Conservation (phyloP, 352 stramenopile species). For the Globisporangium splendens region DNA sequence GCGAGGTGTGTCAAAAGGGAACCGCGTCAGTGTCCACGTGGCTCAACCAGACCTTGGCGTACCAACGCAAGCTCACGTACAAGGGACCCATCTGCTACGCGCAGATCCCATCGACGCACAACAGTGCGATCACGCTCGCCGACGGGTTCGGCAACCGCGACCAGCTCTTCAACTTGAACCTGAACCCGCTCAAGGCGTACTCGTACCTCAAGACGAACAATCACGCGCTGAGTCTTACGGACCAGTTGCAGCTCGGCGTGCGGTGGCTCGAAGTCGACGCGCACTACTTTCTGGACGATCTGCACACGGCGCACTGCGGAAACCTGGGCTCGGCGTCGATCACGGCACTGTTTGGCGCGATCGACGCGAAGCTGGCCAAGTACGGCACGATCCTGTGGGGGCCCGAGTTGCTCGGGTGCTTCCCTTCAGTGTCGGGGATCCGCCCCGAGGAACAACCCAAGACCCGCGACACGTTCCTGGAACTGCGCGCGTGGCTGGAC, state of each 20-base stretch:
- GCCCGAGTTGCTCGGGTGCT: slow-evolving; percentile 65
- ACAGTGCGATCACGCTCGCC: slow-evolving; percentile 64
- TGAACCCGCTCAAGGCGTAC: slow-evolving; percentile 45
- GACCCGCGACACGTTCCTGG: slow-evolving; percentile 46
- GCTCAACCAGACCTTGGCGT: slow-evolving; percentile 47
- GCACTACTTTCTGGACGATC: slow-evolving; percentile 65
- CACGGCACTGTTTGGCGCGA: slow-evolving; percentile 39
- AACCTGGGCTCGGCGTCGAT: slow-evolving; percentile 53
- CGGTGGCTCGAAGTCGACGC: slow-evolving; percentile 79
- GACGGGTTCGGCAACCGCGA: slow-evolving; percentile 70
- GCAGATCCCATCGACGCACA: slow-evolving; percentile 68
- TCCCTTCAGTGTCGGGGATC: slow-evolving; percentile 77
- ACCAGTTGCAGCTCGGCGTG: slow-evolving; percentile 74
- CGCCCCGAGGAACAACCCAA: slow-evolving; percentile 52
- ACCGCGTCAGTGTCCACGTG: slow-evolving; percentile 52
- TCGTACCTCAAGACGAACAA: slow-evolving; percentile 68
- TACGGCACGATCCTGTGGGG: slow-evolving; percentile 33
- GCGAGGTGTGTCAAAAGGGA: slow-evolving; percentile 55
- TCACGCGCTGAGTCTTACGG: slow-evolving; percentile 65
- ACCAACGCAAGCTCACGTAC: slow-evolving; percentile 71
- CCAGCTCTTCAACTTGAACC: slow-evolving; percentile 61
- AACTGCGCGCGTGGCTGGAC: slow-evolving; percentile 63
- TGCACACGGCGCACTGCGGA: slow-evolving; percentile 76
- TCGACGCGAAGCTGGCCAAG: slow-evolving; percentile 22
- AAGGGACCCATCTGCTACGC: slow-evolving; percentile 57